Evolutionary conservation across 352 stramenopile genomes (phyloP).

Genomic region (Phytophthora megakarya): DNA sequence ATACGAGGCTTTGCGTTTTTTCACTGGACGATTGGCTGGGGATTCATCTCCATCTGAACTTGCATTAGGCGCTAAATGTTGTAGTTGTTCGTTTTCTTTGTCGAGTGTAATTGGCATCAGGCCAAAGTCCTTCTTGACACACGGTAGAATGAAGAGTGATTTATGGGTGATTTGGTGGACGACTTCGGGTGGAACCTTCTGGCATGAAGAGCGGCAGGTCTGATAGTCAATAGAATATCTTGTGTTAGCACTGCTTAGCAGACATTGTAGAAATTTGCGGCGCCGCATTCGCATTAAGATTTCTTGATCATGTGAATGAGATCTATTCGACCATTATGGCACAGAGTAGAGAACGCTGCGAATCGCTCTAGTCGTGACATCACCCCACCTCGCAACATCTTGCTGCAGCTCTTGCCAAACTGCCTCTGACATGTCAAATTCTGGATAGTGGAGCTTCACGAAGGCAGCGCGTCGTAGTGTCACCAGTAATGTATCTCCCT

Average conservation of each 20-base stretch:
- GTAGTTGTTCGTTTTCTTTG: too few relatives aligned
- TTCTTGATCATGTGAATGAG: too few relatives aligned
- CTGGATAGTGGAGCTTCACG: constrained; percentile 4
- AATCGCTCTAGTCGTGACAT: constrained; percentile 11
- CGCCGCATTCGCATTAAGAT: too few relatives aligned
- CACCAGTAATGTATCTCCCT: constrained; percentile 4
- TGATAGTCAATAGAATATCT: too few relatives aligned
- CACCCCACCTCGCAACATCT: constrained; percentile 7
- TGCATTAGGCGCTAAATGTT: constrained; percentile 2
- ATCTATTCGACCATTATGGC: constrained; percentile 1
- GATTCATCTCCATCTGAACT: constrained; percentile 13
- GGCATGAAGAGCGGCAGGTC: too few relatives aligned
- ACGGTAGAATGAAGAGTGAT: too few relatives aligned
- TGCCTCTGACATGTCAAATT: constrained; percentile 11
- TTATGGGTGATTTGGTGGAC: too few relatives aligned
- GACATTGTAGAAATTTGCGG: too few relatives aligned
- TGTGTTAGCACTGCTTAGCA: too few relatives aligned
- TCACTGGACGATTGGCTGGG: constrained; percentile 2
- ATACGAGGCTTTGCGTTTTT: constrained; percentile 28
- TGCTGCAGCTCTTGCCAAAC: constrained; percentile 11
- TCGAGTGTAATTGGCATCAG: too few relatives aligned
- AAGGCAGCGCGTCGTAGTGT: constrained; percentile 11
- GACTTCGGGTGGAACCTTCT: too few relatives aligned
- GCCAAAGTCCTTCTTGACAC: too few relatives aligned
- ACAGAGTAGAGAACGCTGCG: constrained; percentile 13